phyloP scores from a whole-genome alignment of 1,284 basidiomycete species.

The Marasmius oreades region DNA sequence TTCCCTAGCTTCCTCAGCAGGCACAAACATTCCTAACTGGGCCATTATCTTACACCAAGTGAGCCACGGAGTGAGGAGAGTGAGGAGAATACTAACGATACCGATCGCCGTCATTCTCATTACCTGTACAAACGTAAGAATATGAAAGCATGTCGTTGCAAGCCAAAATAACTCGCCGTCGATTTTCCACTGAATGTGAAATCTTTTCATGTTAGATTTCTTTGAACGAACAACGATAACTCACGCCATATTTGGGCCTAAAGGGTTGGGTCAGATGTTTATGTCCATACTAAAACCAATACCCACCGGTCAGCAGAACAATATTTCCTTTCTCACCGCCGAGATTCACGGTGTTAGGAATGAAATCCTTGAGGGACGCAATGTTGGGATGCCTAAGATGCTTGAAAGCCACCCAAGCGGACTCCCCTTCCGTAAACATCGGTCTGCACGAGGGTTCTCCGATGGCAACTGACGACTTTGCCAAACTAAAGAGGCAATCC shows the following conservation, averaged over 20 bases:
- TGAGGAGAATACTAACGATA: slow-evolving; percentile 47
- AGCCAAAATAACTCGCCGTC: slow-evolving; percentile 47
- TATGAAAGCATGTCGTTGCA: background rate
- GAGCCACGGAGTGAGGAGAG: background rate
- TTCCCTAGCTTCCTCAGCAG: slow-evolving; percentile 78
- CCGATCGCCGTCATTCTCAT: slow-evolving; percentile 98
- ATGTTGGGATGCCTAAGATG: slow-evolving; percentile 84
- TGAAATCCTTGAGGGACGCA: slow-evolving; percentile 71
- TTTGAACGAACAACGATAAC: slow-evolving; percentile 22
- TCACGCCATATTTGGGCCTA: slow-evolving; percentile 89
- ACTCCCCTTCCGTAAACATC: slow-evolving; percentile 72
- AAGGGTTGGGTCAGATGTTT: background rate
- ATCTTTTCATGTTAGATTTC: background rate
- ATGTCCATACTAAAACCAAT: background rate
- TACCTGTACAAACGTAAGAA: slow-evolving; percentile 37
- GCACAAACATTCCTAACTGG: slow-evolving; percentile 97
- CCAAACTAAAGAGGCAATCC: slow-evolving; percentile 92
- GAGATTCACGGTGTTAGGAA: slow-evolving; percentile 90
- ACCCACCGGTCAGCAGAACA: slow-evolving; percentile 82
- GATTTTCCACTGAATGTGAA: slow-evolving; percentile 68
- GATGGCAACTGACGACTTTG: slow-evolving; percentile 85
- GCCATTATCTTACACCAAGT: slow-evolving; percentile 71
- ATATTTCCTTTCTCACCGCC: slow-evolving; percentile 80
- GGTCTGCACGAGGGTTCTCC: slow-evolving; percentile 94
- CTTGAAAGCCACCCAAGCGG: slow-evolving; percentile 76